phyloP scores from a whole-genome alignment of 1,139 yeast species.

The Insectozyma bohioensis region DNA sequence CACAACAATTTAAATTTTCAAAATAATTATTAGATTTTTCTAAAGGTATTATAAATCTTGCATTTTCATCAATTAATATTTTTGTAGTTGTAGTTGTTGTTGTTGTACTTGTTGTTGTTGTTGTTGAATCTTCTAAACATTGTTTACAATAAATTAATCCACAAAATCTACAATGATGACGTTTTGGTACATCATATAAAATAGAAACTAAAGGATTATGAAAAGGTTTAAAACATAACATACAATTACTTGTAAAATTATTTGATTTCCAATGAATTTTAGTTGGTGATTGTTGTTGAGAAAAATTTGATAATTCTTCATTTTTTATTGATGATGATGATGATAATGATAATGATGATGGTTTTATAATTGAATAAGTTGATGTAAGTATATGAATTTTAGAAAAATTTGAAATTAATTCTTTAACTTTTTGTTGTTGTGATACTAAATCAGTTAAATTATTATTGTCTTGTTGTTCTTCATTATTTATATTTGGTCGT shows the following conservation, averaged over 20 bases:
- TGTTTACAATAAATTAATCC: slow-evolving; percentile 39
- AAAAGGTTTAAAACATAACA: slow-evolving; percentile 41
- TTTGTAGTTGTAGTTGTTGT: neutral
- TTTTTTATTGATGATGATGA: neutral
- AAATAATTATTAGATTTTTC: neutral
- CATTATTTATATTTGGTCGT: slow-evolving; percentile 24
- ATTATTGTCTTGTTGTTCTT: too few relatives aligned
- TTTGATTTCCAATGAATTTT: slow-evolving; percentile 46
- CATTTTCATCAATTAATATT: slow-evolving; percentile 32
- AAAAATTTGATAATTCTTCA: neutral
- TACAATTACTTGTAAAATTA: slow-evolving; percentile 37
- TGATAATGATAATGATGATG: neutral
- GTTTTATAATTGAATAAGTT: slow-evolving; percentile 6
- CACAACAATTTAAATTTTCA: slow-evolving; percentile 23
- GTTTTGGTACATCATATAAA: slow-evolving; percentile 12
- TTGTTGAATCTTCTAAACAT: slow-evolving; percentile 18
- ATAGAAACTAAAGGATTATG: slow-evolving; percentile 24
- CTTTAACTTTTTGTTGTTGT: too few relatives aligned
- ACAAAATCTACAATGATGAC: slow-evolving; percentile 49
- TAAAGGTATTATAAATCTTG: slow-evolving; percentile 38
- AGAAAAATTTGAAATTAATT: too few relatives aligned
- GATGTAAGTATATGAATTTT: slow-evolving; percentile 2
- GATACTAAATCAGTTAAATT: too few relatives aligned
- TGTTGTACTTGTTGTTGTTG: neutral
- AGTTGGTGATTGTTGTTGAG: slow-evolving; percentile 28